Conservation (phyloP, 2,329 filamentous ascomycete species). For the Pestalotiopsis fici region DNA sequence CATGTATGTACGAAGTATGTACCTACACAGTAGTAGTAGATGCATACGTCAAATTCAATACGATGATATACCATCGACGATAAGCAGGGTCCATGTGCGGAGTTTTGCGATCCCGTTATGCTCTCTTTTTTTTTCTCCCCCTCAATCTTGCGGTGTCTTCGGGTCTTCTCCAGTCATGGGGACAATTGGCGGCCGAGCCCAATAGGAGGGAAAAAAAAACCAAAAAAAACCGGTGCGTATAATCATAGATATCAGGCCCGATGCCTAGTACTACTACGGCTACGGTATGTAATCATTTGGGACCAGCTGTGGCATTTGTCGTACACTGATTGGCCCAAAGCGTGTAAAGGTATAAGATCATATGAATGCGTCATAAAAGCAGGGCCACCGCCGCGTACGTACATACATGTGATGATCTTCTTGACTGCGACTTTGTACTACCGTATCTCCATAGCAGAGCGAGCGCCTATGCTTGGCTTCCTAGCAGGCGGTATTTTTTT, state of each 20-base stretch:
- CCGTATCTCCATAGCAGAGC: neutral
- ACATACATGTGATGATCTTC: neutral
- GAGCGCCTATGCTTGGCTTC: neutral
- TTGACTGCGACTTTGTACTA: neutral
- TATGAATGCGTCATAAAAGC: neutral
- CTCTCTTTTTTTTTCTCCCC: neutral
- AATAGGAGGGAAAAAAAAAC: neutral
- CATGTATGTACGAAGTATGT: neutral
- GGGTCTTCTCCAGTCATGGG: neutral
- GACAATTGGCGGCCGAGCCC: neutral
- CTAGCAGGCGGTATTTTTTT: neutral
- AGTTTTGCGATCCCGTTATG: neutral
- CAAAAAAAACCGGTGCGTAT: too few relatives aligned
- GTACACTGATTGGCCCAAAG: neutral
- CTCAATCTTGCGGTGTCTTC: neutral
- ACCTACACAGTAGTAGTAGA: too few relatives aligned
- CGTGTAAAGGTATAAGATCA: neutral
- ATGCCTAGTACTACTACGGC: neutral
- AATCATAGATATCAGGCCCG: neutral
- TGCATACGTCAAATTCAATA: neutral
- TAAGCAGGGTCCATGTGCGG: neutral
- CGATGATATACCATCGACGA: neutral
- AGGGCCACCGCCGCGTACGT: neutral
- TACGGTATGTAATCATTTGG: neutral
- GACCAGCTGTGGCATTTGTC: neutral